Conservation (phyloP, 805 yeast genomes). For the Ogataea paradorogensis region DNA sequence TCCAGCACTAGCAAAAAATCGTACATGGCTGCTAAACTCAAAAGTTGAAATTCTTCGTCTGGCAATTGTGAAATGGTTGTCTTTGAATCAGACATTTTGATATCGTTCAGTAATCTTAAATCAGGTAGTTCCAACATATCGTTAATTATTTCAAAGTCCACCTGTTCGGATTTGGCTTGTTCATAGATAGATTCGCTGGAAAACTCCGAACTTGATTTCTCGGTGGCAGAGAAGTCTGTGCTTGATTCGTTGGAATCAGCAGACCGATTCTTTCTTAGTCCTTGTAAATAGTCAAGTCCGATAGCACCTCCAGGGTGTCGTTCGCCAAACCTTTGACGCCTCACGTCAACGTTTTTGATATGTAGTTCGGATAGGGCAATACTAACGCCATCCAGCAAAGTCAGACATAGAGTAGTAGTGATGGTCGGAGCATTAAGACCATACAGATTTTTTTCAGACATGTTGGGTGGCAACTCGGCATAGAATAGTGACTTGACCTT, state of each 20-base stretch:
- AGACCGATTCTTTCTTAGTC: slow-evolving; percentile 1
- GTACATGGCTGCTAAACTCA: slow-evolving; percentile 35
- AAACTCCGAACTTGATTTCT: slow-evolving; percentile 13
- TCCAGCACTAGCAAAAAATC: slow-evolving; percentile 31
- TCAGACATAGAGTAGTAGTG: slow-evolving; percentile 72
- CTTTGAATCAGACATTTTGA: slow-evolving; percentile 28
- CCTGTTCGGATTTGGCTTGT: slow-evolving; percentile 3
- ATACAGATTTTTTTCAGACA: slow-evolving; percentile 60
- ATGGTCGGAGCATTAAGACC: slow-evolving; percentile 89
- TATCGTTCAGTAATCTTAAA: slow-evolving; percentile 20
- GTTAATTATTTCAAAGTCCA: slow-evolving; percentile 3
- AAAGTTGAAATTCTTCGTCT: slow-evolving; percentile 34
- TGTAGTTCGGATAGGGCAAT: slow-evolving; percentile 70
- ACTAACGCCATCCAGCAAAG: slow-evolving; percentile 75
- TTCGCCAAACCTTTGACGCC: slow-evolving; percentile 59
- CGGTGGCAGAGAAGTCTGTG: slow-evolving; percentile 15
- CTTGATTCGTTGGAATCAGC: slow-evolving; percentile 7
- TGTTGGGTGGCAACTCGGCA: slow-evolving; percentile 57
- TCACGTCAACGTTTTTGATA: slow-evolving; percentile 49
- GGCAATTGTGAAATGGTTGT: slow-evolving; percentile 22
- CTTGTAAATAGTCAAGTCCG: slow-evolving; percentile 47
- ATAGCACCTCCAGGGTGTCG: slow-evolving; percentile 93
- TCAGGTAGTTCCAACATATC: slow-evolving; percentile 21
- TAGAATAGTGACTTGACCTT: slow-evolving; percentile 52
- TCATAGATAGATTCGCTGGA: slow-evolving; percentile 17